Evolutionary conservation across 192 early-diverging fungal species (phyloP), one percentile per base, ranked within the genome.

Genomic region (Podila epicladia): DNA sequence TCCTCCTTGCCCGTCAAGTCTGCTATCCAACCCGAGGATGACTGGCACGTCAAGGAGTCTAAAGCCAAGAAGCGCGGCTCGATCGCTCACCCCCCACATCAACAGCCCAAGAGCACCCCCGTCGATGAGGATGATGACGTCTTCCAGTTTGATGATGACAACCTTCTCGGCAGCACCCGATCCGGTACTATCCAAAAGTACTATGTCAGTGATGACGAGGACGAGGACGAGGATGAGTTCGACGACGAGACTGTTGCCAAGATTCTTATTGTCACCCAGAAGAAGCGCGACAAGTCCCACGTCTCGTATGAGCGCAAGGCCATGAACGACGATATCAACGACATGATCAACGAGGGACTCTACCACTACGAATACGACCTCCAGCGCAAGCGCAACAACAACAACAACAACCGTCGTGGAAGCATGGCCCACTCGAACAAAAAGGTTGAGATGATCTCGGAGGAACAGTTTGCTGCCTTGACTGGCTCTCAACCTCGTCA

Each of bases 271-370:
- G 96, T 98, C 67, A 97, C 97, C 31, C 94, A 94, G 83, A 89
- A 92, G 33, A 90, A 85, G 63, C 83, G 85, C 72, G 93, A 92
- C 76, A 88, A 89, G 72, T 86, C 89, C 19, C 92, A 95, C 67
- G 85, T 89, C 20, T 90, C 92, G 48, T 95, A 89, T 74, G 94
- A 95, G 69, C 92, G 95, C 79, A 88, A 90, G 74, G 85, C 90
- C 2, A 89, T 89, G 82, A 90, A 94, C 38, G 93, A 93, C 51
- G 95, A 97, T 48, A 89, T 97, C 72, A 87, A 91, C 32, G 94
- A 97, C 62, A 95, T 96, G 79, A 98, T 98, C 82, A 98, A 93
- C 83, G 97, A 98, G 79, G 97, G 96, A 3, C 87, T 98, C n/a
- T 94, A 93, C 74, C 87, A 94, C 69, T 98, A 97, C 67, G 96